phyloP scores from a whole-genome alignment of 805 yeast genomes.

The Candida pseudofarinosa region DNA sequence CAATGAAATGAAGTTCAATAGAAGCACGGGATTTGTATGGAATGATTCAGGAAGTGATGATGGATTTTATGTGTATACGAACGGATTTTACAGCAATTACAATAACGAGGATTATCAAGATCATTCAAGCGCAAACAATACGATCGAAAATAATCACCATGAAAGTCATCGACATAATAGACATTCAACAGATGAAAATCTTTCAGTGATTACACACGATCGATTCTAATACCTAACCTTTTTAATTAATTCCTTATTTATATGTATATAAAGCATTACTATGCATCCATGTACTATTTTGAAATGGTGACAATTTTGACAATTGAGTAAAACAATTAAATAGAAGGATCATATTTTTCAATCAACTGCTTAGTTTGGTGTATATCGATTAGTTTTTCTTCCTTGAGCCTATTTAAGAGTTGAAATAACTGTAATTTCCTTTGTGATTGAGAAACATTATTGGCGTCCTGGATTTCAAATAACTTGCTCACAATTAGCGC shows the following conservation, averaged over 20 bases:
- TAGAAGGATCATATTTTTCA: constrained; percentile 9
- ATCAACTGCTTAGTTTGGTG: constrained; percentile 7
- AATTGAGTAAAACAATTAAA: background rate
- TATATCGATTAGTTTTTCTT: background rate
- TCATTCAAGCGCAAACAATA: constrained; percentile 4
- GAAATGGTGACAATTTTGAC: background rate
- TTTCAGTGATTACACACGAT: background rate
- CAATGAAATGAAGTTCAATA: constrained; percentile 29
- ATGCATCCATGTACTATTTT: background rate
- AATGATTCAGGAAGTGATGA: constrained; percentile 38
- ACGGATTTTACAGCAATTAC: constrained; percentile 33
- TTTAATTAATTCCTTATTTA: no score
- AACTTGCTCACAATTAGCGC: background rate
- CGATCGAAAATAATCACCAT: constrained; percentile 14
- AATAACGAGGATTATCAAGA: constrained; percentile 11
- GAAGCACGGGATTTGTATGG: constrained; percentile 9
- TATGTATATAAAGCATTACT: background rate
- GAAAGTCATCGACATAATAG: constrained; percentile 6
- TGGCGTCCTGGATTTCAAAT: background rate
- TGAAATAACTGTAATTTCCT: background rate
- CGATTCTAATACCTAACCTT: background rate
- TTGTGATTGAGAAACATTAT: background rate
- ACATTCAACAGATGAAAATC: constrained; percentile 6
- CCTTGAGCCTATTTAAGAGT: background rate
- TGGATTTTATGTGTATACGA: constrained; percentile 41